These are phyloP conservation scores for Aegilops tauschii DNA, from an alignment of 176 grass and related monocot genomes.

Conservation along the genomic window DNA sequence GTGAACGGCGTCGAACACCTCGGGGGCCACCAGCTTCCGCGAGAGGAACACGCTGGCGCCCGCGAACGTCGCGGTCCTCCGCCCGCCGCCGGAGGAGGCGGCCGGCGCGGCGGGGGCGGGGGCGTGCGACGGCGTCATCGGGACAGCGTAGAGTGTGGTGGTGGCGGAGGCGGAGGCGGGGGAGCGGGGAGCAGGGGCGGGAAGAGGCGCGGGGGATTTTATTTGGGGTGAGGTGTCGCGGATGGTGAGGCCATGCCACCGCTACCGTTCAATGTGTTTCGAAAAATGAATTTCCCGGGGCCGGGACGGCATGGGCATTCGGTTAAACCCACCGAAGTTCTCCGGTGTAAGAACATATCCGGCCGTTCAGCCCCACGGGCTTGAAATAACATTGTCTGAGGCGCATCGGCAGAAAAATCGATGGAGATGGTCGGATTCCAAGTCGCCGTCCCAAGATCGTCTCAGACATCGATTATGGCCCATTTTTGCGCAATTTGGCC, in stretches of 20 bases:
- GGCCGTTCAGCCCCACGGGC: no score
- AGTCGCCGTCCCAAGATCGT: no score
- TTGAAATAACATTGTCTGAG: no score
- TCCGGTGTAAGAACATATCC: no score
- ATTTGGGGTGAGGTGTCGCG: not conserved
- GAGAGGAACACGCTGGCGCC: constrained; percentile 87
- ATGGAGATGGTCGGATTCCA: no score
- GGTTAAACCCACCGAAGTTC: no score
- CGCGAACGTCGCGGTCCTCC: constrained; percentile 56
- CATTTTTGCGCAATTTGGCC: no score
- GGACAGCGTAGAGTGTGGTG: not conserved
- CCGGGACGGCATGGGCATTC: no score
- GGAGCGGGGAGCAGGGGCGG: constrained; percentile 12
- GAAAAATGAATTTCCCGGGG: not conserved
- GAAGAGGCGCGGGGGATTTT: constrained; percentile 14
- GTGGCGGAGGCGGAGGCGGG: not conserved
- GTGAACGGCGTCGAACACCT: constrained; percentile 81
- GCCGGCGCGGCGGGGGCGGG: not conserved
- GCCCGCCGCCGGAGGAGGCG: constrained; percentile 18
- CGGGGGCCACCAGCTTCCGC: constrained; percentile 75
- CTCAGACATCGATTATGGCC: no score
- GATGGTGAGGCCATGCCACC: not conserved
- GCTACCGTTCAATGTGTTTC: not conserved
- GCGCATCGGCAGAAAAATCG: no score
- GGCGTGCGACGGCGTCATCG: constrained; percentile 39